phyloP scores from a whole-genome alignment of 148 eudicot genomes.

The Agrostemma githago region DNA sequence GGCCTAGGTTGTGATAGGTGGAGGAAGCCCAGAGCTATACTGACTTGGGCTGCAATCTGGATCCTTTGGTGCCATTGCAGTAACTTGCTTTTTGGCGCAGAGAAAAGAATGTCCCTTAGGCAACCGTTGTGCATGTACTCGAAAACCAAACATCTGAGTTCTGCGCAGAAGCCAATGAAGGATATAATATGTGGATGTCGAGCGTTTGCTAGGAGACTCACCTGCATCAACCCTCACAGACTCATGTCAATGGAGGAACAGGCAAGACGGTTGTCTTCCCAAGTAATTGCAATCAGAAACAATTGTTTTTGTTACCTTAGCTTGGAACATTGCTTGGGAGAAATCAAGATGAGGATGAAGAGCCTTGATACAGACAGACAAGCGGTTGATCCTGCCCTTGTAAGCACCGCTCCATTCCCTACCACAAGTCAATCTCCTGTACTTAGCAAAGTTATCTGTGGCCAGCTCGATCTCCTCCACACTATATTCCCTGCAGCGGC shows the following conservation, averaged over 20 bases:
- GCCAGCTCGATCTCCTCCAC: conserved; percentile 55
- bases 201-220: conserved; percentile 43
- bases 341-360: conserved; percentile 28
- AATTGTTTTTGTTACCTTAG: conserved; percentile 38
- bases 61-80: conserved; percentile 59
- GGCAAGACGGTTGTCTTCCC: background rate
- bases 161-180: conserved; percentile 59
- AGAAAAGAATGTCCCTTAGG: conserved; percentile 53
- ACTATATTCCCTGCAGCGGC: conserved; percentile 46
- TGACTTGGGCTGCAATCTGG: conserved; percentile 57
- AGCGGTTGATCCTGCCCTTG: conserved; percentile 49
- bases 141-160: conserved; percentile 56
- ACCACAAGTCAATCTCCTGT: conserved; percentile 43
- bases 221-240: conserved; percentile 35
- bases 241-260: background rate
- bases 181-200: conserved; percentile 55
- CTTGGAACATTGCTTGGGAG: conserved; percentile 38
- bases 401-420: conserved; percentile 48
- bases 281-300: background rate
- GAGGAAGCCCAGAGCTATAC: conserved; percentile 53
- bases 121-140: conserved; percentile 73
- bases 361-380: conserved; percentile 47
- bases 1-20: conserved; percentile 51
- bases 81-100: conserved; percentile 30
- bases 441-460: conserved; percentile 49